These are phyloP conservation scores for Hericium coralloides DNA, from an alignment of 768 basidiomycete genomes.

Conservation along the genomic window DNA sequence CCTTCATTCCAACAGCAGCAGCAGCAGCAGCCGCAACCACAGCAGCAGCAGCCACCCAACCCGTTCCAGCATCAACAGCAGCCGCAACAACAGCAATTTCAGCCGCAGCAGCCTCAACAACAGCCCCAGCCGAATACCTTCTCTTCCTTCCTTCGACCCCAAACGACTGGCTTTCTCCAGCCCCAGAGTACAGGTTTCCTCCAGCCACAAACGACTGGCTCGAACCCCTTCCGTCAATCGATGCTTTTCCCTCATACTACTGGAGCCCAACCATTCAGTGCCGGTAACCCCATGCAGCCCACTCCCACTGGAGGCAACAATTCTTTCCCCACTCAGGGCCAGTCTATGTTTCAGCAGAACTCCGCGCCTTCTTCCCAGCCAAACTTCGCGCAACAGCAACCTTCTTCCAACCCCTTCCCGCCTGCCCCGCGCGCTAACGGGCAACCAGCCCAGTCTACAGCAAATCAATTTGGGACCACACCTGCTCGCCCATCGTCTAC, in stretches of 20 bases:
- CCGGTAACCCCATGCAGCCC: constrained; percentile 2
- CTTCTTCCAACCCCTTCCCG: constrained; percentile 3
- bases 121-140: constrained; percentile 13
- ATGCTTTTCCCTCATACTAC: constrained; percentile 27
- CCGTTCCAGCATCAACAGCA: constrained; percentile 22
- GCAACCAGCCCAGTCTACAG: constrained; percentile 1
- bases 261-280: constrained; percentile 8
- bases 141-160: constrained; percentile 3
- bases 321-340: constrained; percentile 3
- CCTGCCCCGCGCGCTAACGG: background rate
- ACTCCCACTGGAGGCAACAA: constrained; percentile 6
- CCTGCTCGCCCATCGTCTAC: constrained; percentile 66
- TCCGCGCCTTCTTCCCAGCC: background rate
- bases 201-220: constrained; percentile 38
- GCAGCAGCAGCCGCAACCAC: constrained; percentile 26
- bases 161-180: constrained; percentile 30
- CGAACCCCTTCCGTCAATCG: constrained; percentile 82
- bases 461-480: constrained; percentile 14
- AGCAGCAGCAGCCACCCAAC: constrained; percentile 24
- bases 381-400: background rate
- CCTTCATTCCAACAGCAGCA: constrained; percentile 6
- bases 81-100: constrained; percentile 10
- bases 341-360: background rate
- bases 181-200: constrained; percentile 39
- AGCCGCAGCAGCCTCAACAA: background rate